Evolutionary conservation across 805 yeast species (phyloP).

Genomic region (Nakazawaea ernobii): DNA sequence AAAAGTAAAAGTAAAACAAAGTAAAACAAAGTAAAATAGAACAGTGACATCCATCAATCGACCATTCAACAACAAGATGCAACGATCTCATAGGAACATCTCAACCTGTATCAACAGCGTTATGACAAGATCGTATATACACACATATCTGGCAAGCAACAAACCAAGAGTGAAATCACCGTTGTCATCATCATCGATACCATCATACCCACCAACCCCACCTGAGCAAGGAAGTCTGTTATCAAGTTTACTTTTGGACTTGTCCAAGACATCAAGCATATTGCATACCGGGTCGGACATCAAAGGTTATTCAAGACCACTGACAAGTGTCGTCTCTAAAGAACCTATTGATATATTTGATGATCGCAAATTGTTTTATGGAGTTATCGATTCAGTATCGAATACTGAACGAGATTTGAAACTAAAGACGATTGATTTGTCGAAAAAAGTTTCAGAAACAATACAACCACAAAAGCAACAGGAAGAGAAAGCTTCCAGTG

Average conservation of each 20-base stretch:
- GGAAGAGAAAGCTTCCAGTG: too few species aligned
- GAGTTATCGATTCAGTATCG: neutral
- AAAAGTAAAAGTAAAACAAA: neutral
- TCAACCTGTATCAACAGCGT: neutral
- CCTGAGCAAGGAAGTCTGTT: neutral
- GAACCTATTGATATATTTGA: conserved; percentile 7
- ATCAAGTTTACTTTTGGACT: conserved; percentile 4
- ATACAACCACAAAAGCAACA: neutral
- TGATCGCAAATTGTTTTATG: conserved; percentile 6
- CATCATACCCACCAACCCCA: neutral
- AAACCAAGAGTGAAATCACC: too few species aligned
- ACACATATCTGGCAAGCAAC: neutral
- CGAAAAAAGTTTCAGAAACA: conserved; percentile 1
- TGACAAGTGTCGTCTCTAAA: conserved; percentile 6
- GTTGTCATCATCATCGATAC: too few species aligned
- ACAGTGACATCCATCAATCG: too few species aligned
- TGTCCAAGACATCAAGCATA: conserved; percentile 6
- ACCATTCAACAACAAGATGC: too few species aligned
- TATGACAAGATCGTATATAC: neutral
- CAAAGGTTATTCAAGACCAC: conserved; percentile 8
- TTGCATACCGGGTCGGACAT: conserved; percentile 2
- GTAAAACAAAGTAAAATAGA: too few species aligned
- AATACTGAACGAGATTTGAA: neutral
- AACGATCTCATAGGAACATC: neutral
- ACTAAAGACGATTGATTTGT: neutral